Conservation (phyloP, 2,329 filamentous ascomycete species). For the Erysiphe pisi region DNA sequence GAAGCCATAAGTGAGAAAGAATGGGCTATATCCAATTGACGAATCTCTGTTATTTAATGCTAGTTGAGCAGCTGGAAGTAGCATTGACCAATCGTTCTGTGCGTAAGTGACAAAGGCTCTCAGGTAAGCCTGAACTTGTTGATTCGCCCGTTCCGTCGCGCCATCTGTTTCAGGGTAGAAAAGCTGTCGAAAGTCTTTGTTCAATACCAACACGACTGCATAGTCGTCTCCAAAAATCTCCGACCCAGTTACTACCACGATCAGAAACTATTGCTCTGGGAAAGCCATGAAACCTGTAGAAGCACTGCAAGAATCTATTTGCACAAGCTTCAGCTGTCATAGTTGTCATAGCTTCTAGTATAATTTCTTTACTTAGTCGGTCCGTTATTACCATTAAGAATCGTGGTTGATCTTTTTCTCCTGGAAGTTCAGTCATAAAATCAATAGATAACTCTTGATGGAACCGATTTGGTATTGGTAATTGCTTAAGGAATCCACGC, state of each 20-base stretch:
- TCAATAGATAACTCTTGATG: conserved; percentile 28
- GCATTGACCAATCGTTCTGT: background rate
- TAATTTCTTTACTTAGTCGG: conserved; percentile 12
- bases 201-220: background rate
- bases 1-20: background rate
- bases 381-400: conserved; percentile 16
- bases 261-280: background rate
- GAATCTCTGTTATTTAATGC: background rate
- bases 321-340: conserved; percentile 21
- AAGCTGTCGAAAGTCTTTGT: background rate
- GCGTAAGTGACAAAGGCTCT: background rate
- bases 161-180: background rate
- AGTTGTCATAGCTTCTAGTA: background rate
- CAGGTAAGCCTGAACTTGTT: background rate
- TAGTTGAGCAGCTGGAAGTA: background rate
- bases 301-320: background rate
- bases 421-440: background rate
- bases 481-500: conserved; percentile 27
- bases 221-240: conserved; percentile 23
- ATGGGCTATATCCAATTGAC: background rate
- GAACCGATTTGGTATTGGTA: conserved; percentile 7
- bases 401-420: background rate
- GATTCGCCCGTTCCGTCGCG: background rate
- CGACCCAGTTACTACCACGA: conserved; percentile 1
- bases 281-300: conserved; percentile 14